Evolutionary conservation across 1,284 basidiomycete species (phyloP), one percentile per base, ranked within the genome.

Genomic region (Afroboletus lepidellus): DNA sequence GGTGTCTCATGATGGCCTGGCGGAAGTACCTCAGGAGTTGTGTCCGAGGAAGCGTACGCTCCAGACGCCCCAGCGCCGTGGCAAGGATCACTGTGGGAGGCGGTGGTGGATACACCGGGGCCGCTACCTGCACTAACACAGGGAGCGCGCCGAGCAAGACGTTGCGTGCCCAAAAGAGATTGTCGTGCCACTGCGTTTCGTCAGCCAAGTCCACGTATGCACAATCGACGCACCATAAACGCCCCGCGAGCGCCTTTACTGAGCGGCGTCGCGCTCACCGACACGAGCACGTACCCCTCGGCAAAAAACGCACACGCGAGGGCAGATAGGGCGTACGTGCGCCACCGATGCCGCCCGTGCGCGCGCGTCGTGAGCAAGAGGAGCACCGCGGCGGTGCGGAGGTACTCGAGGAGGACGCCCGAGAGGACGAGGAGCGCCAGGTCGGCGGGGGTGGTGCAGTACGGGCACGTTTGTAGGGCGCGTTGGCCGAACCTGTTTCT

Each of bases 131-230:
- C n/a, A 83, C 60, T 44, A 77, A 45, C 24, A 80, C 56, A 0
- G 85, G 84, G 9, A 89, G 72, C 32, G 75, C 16, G 53, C 87
- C 72, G 69, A 90, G 85, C 52, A 86, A 64, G 5, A 74, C 34
- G 51, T 80, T 78, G 12, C 87, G 84, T 20, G 72, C 55, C 49
- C 75, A 63, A 65, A 77, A 77, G 33, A 84, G 69, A 25, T 62
- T 72, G 64, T 90, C 85, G 69, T 87, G 83, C 80, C 81, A 84
- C 87, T 90, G 59, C 12, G n/a, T 5, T 51, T 25, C 23, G 30
- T 48, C 39, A 36, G 24, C 21, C 16, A 29, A 3, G 27, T 23
- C 34, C 12, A 47, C 13, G 5, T 45, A n/a, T n/a, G n/a, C n/a
- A n/a, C n/a, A n/a, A n/a, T n/a, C 33, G 12, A 70, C 78, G 55